Evolutionary conservation across 2,329 filamentous ascomycete species (phyloP).

Genomic region (Sclerotinia glacialis): DNA sequence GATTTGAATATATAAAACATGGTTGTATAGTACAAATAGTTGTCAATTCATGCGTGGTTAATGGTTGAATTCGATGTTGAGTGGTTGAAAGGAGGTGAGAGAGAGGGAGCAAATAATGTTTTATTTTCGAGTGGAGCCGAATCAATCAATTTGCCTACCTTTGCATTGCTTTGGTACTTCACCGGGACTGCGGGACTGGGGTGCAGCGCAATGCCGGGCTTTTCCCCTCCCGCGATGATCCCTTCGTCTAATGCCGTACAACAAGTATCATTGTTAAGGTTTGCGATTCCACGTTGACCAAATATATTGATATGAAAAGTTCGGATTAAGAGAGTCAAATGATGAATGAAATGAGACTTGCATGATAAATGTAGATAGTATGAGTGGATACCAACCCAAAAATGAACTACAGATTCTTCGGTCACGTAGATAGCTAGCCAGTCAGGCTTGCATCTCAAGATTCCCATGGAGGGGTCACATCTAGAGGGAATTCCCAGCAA

Average conservation of each 20-base stretch:
- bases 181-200: conserved; percentile 8
- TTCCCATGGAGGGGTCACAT: conserved; percentile 4
- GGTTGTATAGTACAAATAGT: conserved; percentile 44
- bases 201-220: not conserved
- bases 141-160: too few relatives aligned
- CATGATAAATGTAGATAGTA: not conserved
- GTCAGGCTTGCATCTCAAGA: not conserved
- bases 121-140: too few relatives aligned
- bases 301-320: not conserved
- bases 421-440: not conserved
- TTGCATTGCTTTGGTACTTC: conserved; percentile 10
- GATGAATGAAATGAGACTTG: not conserved
- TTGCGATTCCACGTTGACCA: not conserved
- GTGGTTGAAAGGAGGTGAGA: conserved; percentile 9
- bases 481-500: not conserved
- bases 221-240: not conserved
- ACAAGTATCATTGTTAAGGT: not conserved
- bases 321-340: conserved; percentile 1
- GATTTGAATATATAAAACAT: conserved; percentile 28
- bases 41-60: conserved; percentile 54
- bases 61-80: conserved; percentile 41
- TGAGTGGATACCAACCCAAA: not conserved
- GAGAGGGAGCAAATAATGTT: too few relatives aligned
- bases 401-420: not conserved
- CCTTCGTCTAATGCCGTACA: conserved; percentile 25